Conservation (phyloP, 2,329 filamentous ascomycete genomes). For the Aspergillus niger region DNA sequence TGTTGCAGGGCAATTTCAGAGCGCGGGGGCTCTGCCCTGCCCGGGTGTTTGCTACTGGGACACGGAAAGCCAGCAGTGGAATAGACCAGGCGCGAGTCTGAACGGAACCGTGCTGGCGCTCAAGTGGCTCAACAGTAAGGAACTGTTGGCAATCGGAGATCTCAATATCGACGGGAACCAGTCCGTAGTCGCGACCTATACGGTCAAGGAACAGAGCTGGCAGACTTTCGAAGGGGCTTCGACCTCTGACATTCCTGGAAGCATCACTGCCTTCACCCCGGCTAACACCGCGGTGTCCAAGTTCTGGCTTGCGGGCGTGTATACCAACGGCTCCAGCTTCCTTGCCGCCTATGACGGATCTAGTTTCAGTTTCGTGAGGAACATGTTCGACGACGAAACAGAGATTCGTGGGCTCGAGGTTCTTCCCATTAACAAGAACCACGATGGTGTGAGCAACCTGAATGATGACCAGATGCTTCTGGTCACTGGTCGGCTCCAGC, state of each 20-base stretch:
- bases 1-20: conserved; percentile 81
- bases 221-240: conserved; percentile 57
- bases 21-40: conserved; percentile 80
- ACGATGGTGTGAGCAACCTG: conserved; percentile 66
- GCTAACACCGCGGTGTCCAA: conserved; percentile 71
- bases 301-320: conserved; percentile 80
- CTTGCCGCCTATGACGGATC: conserved; percentile 79
- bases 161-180: conserved; percentile 67
- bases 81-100: conserved; percentile 71
- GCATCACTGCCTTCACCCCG: conserved; percentile 72
- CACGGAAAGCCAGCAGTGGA: conserved; percentile 72
- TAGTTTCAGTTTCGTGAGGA: conserved; percentile 67
- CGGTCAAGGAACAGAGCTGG: conserved; percentile 69
- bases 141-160: conserved; percentile 76
- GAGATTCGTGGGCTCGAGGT: conserved; percentile 79
- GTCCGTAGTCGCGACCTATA: conserved; percentile 72
- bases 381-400: conserved; percentile 65
- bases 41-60: conserved; percentile 80
- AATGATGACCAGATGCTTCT: conserved; percentile 71
- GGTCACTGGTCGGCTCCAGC: conserved; percentile 77
- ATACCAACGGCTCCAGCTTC: conserved; percentile 68
- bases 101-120: conserved; percentile 70
- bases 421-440: conserved; percentile 69
- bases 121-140: conserved; percentile 72
- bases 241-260: conserved; percentile 66